Evolutionary conservation across 768 basidiomycete species (phyloP), one percentile per base, ranked within the genome.

Genomic region (Boletus rubroflammeus): DNA sequence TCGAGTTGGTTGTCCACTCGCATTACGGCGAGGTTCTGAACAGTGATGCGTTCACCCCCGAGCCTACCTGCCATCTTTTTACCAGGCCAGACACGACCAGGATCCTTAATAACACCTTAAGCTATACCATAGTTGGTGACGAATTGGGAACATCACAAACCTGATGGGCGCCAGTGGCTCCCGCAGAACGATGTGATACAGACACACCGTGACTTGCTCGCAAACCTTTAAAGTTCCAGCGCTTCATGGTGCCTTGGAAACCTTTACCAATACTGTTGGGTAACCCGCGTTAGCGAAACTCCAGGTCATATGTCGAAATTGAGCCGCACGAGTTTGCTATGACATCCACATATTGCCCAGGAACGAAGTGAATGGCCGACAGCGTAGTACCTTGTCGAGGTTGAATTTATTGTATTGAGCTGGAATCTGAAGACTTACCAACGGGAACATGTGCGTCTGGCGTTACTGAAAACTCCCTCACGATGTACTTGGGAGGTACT

Each of bases 11-110:
- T 83, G 75, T 99, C 97, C 55, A 99, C 81, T 21, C 93, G 88
- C 51, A 94, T 81, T 40, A 98, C 92, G 1, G 86, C 72, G 25
- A 98, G 83, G 67, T 98, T 98, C 65, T 96, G 93, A 14, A 80
- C 78, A 8, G 96, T 98, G 9, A 81, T 81, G 38, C 86, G 85
- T 58, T 83, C 78, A 52, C 85, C 88, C 47, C 97, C 97, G 78
- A 98, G 85, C 23, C 86, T 86, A 32, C 97, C 97, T 10, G 96
- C 85, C 96, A 97, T 98, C 78, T 98, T 98, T 76, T 94, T 97
- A 35, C 97, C 97, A 4, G 97, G 97, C 75, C 90, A 93, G 6
- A 98, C 80, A 64, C 97, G 85, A 44, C 97, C 97, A 25, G 97
- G 96, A 64, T 97, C 94, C 94, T 98, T 56, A 15, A 49, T 10